Conservation (phyloP, 768 basidiomycete genomes). For the Lactarius trivialis region DNA sequence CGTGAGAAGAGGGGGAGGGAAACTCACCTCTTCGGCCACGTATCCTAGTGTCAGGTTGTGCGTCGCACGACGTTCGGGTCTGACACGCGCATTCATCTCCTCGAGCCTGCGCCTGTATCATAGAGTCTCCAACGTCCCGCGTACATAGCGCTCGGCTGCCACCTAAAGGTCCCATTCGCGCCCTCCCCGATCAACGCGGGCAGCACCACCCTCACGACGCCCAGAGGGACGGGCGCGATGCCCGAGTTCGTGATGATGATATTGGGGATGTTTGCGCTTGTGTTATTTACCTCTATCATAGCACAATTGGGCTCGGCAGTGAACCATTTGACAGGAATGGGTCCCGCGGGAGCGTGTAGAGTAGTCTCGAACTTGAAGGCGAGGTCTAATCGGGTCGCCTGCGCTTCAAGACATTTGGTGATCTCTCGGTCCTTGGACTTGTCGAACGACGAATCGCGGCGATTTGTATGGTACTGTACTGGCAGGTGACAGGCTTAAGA, state of each 20-base stretch:
- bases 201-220: slow-evolving; percentile 48
- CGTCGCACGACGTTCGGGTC: slow-evolving; percentile 37
- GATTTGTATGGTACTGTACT: slow-evolving; percentile 58
- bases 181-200: slow-evolving; percentile 45
- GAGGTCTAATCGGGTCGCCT: slow-evolving; percentile 57
- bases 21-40: slow-evolving; percentile 62
- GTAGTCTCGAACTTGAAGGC: slow-evolving; percentile 59
- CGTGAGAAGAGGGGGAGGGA: not conserved
- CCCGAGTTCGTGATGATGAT: slow-evolving; percentile 62
- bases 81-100: slow-evolving; percentile 40
- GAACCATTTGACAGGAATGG: slow-evolving; percentile 58
- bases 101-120: no score
- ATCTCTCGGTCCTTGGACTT: slow-evolving; percentile 48
- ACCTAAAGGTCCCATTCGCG: slow-evolving; percentile 27
- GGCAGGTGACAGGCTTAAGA: not conserved
- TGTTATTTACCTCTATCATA: slow-evolving; percentile 53
- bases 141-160: slow-evolving; percentile 38
- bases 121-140: slow-evolving; percentile 42
- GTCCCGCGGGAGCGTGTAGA: slow-evolving; percentile 59
- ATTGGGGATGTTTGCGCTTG: slow-evolving; percentile 51
- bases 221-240: slow-evolving; percentile 47
- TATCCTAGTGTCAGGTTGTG: slow-evolving; percentile 61
- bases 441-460: slow-evolving; percentile 51
- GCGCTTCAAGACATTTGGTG: slow-evolving; percentile 45
- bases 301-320: slow-evolving; percentile 50